These are phyloP conservation scores for Gleditsia sinensis DNA, from an alignment of 306 rosid genomes.

Conservation along the genomic window DNA sequence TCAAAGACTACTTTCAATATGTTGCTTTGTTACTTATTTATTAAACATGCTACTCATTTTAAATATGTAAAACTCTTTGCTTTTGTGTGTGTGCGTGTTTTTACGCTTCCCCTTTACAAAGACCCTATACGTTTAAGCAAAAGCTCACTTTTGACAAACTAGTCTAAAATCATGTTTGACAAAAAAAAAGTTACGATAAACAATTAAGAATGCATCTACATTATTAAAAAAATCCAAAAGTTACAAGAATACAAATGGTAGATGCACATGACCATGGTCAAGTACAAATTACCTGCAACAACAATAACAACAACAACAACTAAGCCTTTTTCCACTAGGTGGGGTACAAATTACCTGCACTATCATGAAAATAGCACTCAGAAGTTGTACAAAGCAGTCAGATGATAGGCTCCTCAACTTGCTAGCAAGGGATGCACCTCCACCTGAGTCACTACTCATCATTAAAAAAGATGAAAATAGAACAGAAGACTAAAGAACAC, in stretches of 20 bases:
- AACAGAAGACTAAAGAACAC: constrained; percentile 14
- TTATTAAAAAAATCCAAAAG: constrained; percentile 27
- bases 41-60: too few relatives aligned
- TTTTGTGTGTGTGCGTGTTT: too few relatives aligned
- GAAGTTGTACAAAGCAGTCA: constrained; percentile 95
- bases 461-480: constrained; percentile 37
- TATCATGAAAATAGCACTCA: constrained; percentile 83
- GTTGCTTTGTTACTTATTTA: too few relatives aligned
- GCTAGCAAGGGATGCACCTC: constrained; percentile 98
- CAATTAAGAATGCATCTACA: constrained; percentile 5
- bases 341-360: constrained; percentile 92
- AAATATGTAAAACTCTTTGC: too few relatives aligned
- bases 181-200: not conserved
- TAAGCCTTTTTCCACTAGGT: too few relatives aligned
- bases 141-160: not conserved
- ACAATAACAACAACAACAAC: too few relatives aligned
- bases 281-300: constrained; percentile 88
- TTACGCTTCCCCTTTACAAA: not conserved
- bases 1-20: too few relatives aligned
- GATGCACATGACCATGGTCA: constrained; percentile 40
- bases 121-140: not conserved
- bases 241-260: constrained; percentile 13
- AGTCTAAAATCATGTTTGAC: not conserved
- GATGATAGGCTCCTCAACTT: constrained; percentile 92
- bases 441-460: constrained; percentile 62